Base-by-base conservation (phyloP, 257 asterid genomes). In the Capsicum baccatum region DNA sequence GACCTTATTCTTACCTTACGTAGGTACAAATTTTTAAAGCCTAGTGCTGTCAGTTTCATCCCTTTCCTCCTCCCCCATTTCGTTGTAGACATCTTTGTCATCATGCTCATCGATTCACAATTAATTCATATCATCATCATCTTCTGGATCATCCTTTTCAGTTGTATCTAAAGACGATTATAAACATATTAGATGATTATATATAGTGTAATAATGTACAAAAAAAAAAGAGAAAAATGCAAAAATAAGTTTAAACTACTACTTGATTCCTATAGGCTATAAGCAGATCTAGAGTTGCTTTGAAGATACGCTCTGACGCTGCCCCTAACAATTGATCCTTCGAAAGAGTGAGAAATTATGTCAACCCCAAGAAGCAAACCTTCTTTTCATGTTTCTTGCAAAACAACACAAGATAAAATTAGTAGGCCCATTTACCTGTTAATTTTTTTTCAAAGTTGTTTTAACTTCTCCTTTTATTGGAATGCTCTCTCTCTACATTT, bases 311-410 rank as follows among this genome's bases (percentile, higher is more conserved):
- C 84, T 95, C 98, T 86, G 94, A 84, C 54, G 99, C 99, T 86
- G 93, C 99, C 52, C 87, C 89, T 42, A 98, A 98, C 86, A 97
- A 88, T 92, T 91, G 99, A 83, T 90, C 96, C 64, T 92, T 93
- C 67, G 99, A 95, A 86, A 97, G 98, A 80, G 94, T 96, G 48
- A 97, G 91, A 92, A 97, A 88, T 5, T 99, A 97, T 54, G 99
- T 97, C 89, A 97, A 91, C 62, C 99, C 99, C 91, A 97, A 88
- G 89, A 97, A 94, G 93, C 99, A 95, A 10, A 97, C 95, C 85
- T 97, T 97, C 87, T 97, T 97, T 85, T 97, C 99, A 48, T 97
- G 97, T 85, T 95, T 98, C 94, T 98, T 97, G 95, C 83, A 90
- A 81, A 76, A 86, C 85, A 82, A 83, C 60, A 83, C 6, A 68